Conservation (phyloP, 192 early-diverging fungal genomes). For the Coemansia sp. region DNA sequence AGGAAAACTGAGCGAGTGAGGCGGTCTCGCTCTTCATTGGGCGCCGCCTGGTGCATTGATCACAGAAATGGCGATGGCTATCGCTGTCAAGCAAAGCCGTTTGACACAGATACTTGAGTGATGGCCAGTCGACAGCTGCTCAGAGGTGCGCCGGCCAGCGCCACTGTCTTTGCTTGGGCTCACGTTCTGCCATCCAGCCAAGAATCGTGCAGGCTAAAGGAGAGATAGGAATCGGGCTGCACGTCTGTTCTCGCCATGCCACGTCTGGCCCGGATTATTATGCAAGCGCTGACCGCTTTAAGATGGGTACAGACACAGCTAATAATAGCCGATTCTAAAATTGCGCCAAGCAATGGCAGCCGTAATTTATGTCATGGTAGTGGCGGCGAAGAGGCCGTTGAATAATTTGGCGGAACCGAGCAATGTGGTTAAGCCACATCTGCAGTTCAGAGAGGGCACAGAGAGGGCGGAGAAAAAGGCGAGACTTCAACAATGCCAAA, state of each 20-base stretch:
- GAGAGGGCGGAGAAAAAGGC: not conserved
- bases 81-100: not conserved
- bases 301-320: not conserved
- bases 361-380: not conserved
- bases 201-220: not conserved
- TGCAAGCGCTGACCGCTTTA: not conserved
- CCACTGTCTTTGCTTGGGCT: not conserved
- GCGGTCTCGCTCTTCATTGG: not conserved
- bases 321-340: not conserved
- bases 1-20: not conserved
- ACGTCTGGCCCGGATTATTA: not conserved
- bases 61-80: not conserved
- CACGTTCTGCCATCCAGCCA: not conserved
- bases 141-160: not conserved
- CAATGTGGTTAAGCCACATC: not conserved
- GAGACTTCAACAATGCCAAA: not conserved
- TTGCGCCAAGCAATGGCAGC: not conserved
- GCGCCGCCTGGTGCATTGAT: not conserved
- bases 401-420: not conserved
- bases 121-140: not conserved
- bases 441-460: not conserved
- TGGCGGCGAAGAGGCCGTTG: not conserved
- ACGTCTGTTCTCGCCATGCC: not conserved
- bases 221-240: not conserved
- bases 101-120: not conserved